Base-by-base conservation (phyloP, 164 flowering plant species). In the Amborella trichopoda region DNA sequence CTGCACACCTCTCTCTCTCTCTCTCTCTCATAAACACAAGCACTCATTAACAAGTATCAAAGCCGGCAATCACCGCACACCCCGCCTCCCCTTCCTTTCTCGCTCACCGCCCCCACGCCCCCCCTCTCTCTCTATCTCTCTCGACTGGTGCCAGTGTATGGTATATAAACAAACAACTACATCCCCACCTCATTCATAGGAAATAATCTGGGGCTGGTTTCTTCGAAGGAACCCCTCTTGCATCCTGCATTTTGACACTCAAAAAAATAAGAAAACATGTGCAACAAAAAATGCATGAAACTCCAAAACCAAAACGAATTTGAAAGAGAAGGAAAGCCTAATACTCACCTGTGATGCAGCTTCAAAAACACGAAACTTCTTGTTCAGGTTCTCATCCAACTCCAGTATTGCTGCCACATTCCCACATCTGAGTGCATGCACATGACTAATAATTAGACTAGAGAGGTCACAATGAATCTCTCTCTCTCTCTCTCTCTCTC, bases 401-500 rank as follows among this genome's bases (percentile, higher is more conserved):
- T 88, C 94, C 42, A 93, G 95, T 56, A 93, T 88, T 5, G 99
- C 96, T 60, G 99, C 99, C 38, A 93, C 94, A 72, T 93, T 93
- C 33, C 99, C 99, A 49, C 99, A 93, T 78, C 99, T 93, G 80
- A 56, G 70, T n/a, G n/a, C n/a, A n/a, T n/a, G n/a, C n/a, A n/a
- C n/a, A n/a, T n/a, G n/a, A n/a, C n/a, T n/a, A n/a, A n/a, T n/a
- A n/a, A n/a, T n/a, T n/a, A n/a, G n/a, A n/a, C n/a, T n/a, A n/a
- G n/a, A n/a, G n/a, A n/a, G n/a, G n/a, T n/a, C n/a, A n/a, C n/a
- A n/a, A n/a, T n/a, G n/a, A n/a, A n/a, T n/a, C n/a, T n/a, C n/a
- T n/a, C n/a, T n/a, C n/a, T n/a, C n/a, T n/a, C n/a, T n/a, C n/a
- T n/a, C n/a, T n/a, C n/a, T n/a, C n/a, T n/a, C n/a, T n/a, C n/a